Percentiles rank a stretch among this genome's conserved stretches.
phyloP scores from a whole-genome alignment of 2,329 filamentous ascomycete species.

The Monosporascus sp. region DNA sequence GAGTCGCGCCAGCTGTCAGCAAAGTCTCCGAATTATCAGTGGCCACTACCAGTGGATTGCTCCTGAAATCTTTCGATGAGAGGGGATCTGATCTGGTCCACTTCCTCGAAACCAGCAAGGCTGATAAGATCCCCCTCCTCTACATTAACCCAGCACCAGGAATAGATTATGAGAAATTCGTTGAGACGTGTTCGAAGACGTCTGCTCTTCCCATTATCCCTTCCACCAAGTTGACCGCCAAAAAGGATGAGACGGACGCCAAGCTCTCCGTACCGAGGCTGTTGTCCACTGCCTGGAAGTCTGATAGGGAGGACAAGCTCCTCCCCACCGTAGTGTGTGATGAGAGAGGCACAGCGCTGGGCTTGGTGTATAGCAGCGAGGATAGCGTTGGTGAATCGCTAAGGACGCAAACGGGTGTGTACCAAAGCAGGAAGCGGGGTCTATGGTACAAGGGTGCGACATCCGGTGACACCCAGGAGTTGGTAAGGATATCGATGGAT shows the following conservation, averaged over 20 bases:
- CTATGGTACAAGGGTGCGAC: slow-evolving; percentile 96
- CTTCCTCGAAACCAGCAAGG: slow-evolving; percentile 40
- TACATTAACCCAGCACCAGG: slow-evolving; percentile 47
- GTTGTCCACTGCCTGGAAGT: slow-evolving; percentile 68
- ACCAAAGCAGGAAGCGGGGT: slow-evolving; percentile 92
- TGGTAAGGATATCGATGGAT: slow-evolving; percentile 78
- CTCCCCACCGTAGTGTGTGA: slow-evolving; percentile 89
- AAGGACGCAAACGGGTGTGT: slow-evolving; percentile 73
- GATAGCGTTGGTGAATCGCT: slow-evolving; percentile 86
- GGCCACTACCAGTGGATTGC: slow-evolving; percentile 44
- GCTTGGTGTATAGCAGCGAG: slow-evolving; percentile 89
- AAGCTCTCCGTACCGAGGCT: slow-evolving; percentile 64
- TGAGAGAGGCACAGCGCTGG: slow-evolving; percentile 76
- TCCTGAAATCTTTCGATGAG: slow-evolving; percentile 48
- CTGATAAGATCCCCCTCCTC: slow-evolving; percentile 40
- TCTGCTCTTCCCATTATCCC: slow-evolving; percentile 69
- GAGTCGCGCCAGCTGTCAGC: slow-evolving; percentile 48
- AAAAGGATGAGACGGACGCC: slow-evolving; percentile 50
- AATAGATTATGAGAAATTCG: slow-evolving; percentile 39
- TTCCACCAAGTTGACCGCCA: slow-evolving; percentile 62
- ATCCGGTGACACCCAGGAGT: slow-evolving; percentile 87
- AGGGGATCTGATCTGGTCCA: slow-evolving; percentile 32
- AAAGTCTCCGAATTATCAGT: slow-evolving; percentile 38
- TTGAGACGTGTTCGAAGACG: slow-evolving; percentile 42
- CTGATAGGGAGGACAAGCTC: slow-evolving; percentile 77